These are phyloP conservation scores for Triticum turgidum DNA, from an alignment of 176 grass and related monocot species.

Conservation along the genomic window DNA sequence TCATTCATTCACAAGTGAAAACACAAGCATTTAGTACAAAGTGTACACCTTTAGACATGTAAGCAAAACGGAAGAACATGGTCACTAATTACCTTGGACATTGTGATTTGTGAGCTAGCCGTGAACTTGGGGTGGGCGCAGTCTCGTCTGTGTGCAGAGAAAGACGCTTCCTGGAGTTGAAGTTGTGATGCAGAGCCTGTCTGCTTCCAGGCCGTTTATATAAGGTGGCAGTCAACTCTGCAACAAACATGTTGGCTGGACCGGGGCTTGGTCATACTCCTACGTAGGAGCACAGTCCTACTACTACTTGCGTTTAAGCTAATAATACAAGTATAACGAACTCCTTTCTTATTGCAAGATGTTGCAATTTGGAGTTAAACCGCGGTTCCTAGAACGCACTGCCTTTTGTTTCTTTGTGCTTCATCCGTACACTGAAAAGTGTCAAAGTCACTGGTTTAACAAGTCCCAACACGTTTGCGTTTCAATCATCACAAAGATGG, in stretches of 20 bases:
- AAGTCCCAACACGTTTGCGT: neutral
- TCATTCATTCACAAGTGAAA: neutral
- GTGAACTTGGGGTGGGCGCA: neutral
- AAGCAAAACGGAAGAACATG: neutral
- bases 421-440: neutral
- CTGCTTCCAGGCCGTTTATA: neutral
- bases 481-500: neutral
- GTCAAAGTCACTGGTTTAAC: neutral
- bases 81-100: conserved; percentile 35
- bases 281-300: neutral
- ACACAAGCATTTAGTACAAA: neutral
- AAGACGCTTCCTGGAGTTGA: neutral
- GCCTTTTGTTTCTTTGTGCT: neutral
- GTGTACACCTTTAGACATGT: neutral
- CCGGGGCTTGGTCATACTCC: conserved; percentile 20
- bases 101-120: conserved; percentile 17
- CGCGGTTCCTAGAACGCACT: neutral
- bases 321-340: neutral
- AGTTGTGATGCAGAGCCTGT: conserved; percentile 8
- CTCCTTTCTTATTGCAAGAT: neutral
- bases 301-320: neutral
- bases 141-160: neutral
- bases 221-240: neutral
- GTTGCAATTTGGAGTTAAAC: conserved; percentile 5
- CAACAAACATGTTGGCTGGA: neutral